Evolutionary conservation across 2,329 filamentous ascomycete species (phyloP), one percentile per base, ranked within the genome.

Genomic region (Pseudocercospora ulei): DNA sequence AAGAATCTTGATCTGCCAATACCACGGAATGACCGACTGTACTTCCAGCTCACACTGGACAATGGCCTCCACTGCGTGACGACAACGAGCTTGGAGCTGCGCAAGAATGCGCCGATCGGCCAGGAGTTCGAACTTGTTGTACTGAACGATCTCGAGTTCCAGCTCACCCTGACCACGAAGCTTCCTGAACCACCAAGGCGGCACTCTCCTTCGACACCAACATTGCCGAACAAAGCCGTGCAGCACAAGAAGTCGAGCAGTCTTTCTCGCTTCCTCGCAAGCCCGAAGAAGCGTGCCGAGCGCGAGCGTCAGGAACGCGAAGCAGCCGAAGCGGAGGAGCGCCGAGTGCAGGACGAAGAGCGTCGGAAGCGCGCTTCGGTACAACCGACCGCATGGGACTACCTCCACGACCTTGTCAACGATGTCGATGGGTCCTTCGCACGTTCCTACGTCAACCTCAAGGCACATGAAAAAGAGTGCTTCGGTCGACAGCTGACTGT

Each of bases 71-170:
- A 98, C 61, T 98, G 90, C 56, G 90, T 98, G 9, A 98, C 90
- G 0, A 98, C 90, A 3, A 80, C 86, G 0, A 95, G 86, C 83
- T 71, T 96, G 5, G 90, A 98, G 61, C 70, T 98, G 43, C 86
- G 85, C 12, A 82, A 82, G 52, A 88, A 82, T 43, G 88, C 90
- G 2, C 86, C 90, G 0, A 96, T 98, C 52, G 90, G 88, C 4
- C 90, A 98, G 58, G 90, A 98, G 60, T 98, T 98, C 54, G 90
- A 98, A 65, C 77, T 98, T 28, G 87, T 96, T 19, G 90, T 98
- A 16, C 80, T 92, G 34, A 90, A 94, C 52, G 90, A 98, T 53
- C 76, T 98, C n/a, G 90, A 98, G 62, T 98, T 98, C 66, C 90
- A 98, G 63, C 75, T 98, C 24, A 96, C 90, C 0, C 73, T 98